These are phyloP conservation scores for Didymella pomorum DNA, from an alignment of 2,329 filamentous ascomycete genomes.

Conservation along the genomic window DNA sequence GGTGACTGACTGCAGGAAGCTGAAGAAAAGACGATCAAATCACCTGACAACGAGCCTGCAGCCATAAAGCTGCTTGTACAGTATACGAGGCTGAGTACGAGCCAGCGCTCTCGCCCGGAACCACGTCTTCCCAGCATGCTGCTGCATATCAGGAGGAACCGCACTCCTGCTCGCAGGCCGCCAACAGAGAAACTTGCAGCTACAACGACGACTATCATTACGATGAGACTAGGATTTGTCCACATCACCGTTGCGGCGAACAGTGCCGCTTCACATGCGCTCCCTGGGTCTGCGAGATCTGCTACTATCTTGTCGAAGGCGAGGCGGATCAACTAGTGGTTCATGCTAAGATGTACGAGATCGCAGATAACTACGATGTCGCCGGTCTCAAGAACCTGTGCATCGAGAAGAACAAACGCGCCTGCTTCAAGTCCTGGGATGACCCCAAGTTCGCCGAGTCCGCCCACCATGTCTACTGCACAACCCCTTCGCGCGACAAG, in stretches of 20 bases:
- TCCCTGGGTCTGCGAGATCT: too few relatives aligned
- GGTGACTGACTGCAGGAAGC: background rate
- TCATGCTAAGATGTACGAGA: slow-evolving; percentile 19
- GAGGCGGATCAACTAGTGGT: background rate
- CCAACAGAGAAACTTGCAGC: too few relatives aligned
- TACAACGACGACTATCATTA: too few relatives aligned
- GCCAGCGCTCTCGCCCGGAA: too few relatives aligned
- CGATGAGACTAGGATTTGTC: too few relatives aligned
- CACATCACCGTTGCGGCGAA: too few relatives aligned
- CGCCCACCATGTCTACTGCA: background rate
- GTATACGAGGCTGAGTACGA: slow-evolving; percentile 33
- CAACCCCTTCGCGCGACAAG: background rate
- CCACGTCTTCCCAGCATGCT: too few relatives aligned
- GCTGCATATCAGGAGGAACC: too few relatives aligned
- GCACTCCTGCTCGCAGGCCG: too few relatives aligned
- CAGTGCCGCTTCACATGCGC: too few relatives aligned
- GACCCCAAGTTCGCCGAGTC: background rate
- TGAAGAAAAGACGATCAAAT: slow-evolving; percentile 2
- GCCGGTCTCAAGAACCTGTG: slow-evolving; percentile 17
- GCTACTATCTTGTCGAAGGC: too few relatives aligned
- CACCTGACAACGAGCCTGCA: slow-evolving; percentile 24
- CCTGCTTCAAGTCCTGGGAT: background rate
- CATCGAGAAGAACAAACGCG: slow-evolving; percentile 15
- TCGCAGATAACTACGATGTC: slow-evolving; percentile 27
- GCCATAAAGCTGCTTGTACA: slow-evolving; percentile 23